Conservation (phyloP, 345 rosid genomes). For the Brassica napus region DNA sequence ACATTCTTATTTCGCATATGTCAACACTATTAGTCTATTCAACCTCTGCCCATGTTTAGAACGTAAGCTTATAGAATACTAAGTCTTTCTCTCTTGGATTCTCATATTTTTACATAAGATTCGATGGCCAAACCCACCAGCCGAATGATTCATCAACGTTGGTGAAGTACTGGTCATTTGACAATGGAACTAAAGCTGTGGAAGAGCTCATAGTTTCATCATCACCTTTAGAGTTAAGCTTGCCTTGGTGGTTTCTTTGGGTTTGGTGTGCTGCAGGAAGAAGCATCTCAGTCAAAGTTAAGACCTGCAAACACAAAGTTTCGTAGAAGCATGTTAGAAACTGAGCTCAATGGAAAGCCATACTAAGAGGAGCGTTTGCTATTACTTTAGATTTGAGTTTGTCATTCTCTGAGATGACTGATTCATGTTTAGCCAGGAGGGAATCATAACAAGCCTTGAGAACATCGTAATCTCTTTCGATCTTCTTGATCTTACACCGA, state of each 20-base stretch:
- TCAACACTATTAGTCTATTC: not conserved
- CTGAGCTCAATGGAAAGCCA: not conserved
- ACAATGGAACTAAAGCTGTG: not conserved
- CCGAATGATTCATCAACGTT: conserved; percentile 12
- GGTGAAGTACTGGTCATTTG: conserved; percentile 6
- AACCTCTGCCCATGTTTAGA: conserved; percentile 2
- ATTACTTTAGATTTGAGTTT: conserved; percentile 26
- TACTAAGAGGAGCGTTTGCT: not conserved
- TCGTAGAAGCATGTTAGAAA: not conserved
- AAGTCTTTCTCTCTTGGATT: conserved; percentile 11
- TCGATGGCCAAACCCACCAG: conserved; percentile 25
- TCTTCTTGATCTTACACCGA: conserved; percentile 16
- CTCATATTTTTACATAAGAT: not conserved
- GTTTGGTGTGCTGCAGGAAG: conserved; percentile 15
- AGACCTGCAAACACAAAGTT: not conserved
- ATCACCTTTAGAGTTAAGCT: not conserved
- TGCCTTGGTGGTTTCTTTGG: conserved; percentile 3
- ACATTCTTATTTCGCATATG: conserved; percentile 13
- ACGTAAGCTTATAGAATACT: not conserved
- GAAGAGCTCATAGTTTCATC: conserved; percentile 20
- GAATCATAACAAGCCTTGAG: conserved; percentile 35
- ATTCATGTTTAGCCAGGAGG: conserved; percentile 24
- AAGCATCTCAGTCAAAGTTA: conserved; percentile 26
- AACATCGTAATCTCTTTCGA: conserved; percentile 27
- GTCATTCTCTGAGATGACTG: conserved; percentile 29